A percentile compares a stretch with the other conserved stretches of the same genome.
Conservation (phyloP, 805 yeast species). For the Teunomyces barrocoloradensis region DNA sequence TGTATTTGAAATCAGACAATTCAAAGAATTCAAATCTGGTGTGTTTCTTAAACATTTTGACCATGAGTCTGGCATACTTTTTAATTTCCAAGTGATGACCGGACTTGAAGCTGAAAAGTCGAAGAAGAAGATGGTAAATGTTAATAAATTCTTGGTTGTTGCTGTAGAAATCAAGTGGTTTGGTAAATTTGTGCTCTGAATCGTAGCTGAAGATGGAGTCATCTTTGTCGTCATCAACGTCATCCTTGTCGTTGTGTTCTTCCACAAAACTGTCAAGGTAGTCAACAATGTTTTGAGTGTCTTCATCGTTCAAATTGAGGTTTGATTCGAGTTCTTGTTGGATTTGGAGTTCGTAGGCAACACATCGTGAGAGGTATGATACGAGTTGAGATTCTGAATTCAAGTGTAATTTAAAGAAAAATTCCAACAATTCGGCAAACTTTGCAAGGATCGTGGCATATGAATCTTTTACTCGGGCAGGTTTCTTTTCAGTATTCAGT, state of each 20-base stretch:
- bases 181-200: neutral
- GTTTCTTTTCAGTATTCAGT: constrained; percentile 6
- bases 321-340: constrained; percentile 14
- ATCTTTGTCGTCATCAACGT: neutral
- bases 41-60: constrained; percentile 20
- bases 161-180: constrained; percentile 13
- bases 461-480: constrained; percentile 14
- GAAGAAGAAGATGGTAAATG: constrained; percentile 22
- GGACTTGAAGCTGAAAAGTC: constrained; percentile 18
- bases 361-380: constrained; percentile 17
- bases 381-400: constrained; percentile 17
- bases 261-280: constrained; percentile 19
- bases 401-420: constrained; percentile 13
- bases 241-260: constrained; percentile 4
- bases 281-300: constrained; percentile 19
- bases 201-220: constrained; percentile 23
- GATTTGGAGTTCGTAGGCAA: constrained; percentile 16
- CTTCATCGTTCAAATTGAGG: constrained; percentile 14
- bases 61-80: constrained; percentile 20
- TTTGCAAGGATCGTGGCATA: constrained; percentile 14
- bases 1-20: constrained; percentile 13
- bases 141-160: constrained; percentile 17
- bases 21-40: constrained; percentile 17
- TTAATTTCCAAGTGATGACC: constrained; percentile 9
- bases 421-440: constrained; percentile 16